Conservation (phyloP, 192 early-diverging fungal species). For the Backusella parvicylindrica region DNA sequence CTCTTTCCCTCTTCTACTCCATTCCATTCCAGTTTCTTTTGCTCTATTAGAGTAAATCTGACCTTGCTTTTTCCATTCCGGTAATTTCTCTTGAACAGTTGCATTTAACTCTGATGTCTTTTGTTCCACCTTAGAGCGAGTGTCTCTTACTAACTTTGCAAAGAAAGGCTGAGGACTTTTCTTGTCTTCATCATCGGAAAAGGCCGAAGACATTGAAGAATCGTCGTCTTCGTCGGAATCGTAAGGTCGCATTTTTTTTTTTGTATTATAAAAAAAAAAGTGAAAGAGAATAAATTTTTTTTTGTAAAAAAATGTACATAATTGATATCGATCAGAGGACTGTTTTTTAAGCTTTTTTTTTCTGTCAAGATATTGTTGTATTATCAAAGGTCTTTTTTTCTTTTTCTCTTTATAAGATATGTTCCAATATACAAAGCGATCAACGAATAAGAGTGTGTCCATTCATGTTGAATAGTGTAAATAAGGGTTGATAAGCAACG, state of each 20-base stretch:
- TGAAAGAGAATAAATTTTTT: not conserved
- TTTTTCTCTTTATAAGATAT: too few relatives aligned
- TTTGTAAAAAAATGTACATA: not conserved
- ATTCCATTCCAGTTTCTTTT: constrained; percentile 35
- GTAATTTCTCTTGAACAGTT: constrained; percentile 29
- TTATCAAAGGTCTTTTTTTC: too few relatives aligned
- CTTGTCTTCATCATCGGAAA: not conserved
- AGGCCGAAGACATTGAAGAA: constrained; percentile 10
- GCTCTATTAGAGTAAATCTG: constrained; percentile 29
- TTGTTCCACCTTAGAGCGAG: constrained; percentile 23
- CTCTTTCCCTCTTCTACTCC: constrained; percentile 32
- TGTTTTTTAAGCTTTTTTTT: not conserved
- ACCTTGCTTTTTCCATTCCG: constrained; percentile 34
- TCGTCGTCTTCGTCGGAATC: not conserved
- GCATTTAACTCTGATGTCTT: constrained; percentile 30
- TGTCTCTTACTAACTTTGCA: constrained; percentile 27
- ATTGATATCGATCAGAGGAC: not conserved
- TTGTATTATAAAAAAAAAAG: not conserved
- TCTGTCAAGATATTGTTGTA: not conserved
- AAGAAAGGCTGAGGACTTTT: constrained; percentile 5
- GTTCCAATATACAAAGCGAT: too few relatives aligned
- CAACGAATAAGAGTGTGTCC: too few relatives aligned
- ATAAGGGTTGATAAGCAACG: too few relatives aligned
- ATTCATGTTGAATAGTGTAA: too few relatives aligned
- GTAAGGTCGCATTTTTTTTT: not conserved